Percentiles rank a stretch among this genome's conserved stretches.
Conservation (phyloP, 2,329 filamentous ascomycete species). For the Colletotrichum lupini region DNA sequence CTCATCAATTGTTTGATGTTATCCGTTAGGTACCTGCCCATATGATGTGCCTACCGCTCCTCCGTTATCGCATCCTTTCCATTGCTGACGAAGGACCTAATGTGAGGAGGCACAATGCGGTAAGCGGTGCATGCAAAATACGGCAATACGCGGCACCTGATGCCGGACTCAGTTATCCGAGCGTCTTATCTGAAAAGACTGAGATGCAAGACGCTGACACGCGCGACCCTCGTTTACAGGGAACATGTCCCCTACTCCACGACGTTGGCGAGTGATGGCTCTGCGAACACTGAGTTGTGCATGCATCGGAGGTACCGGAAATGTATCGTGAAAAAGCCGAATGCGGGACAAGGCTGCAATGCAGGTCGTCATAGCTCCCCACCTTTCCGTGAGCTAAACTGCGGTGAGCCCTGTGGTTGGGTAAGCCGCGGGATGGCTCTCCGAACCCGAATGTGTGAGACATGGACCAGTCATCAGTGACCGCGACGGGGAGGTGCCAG, state of each 20-base stretch:
- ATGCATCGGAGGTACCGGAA: slow-evolving; percentile 28
- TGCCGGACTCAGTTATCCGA: neutral
- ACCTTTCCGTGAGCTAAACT: slow-evolving; percentile 30
- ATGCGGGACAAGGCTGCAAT: slow-evolving; percentile 31
- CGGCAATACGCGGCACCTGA: neutral
- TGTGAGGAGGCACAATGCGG: neutral
- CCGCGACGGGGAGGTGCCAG: too few species aligned
- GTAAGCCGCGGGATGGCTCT: neutral
- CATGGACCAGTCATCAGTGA: too few species aligned
- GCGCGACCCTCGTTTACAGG: slow-evolving; percentile 8
- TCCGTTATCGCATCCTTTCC: neutral
- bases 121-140: neutral
- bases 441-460: slow-evolving; percentile 7
- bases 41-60: neutral
- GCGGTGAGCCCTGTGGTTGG: slow-evolving; percentile 25
- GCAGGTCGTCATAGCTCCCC: slow-evolving; percentile 37
- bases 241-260: neutral
- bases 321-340: slow-evolving; percentile 26
- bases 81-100: neutral
- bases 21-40: too few species aligned
- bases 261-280: neutral
- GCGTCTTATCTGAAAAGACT: neutral
- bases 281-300: slow-evolving; percentile 3
- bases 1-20: neutral
- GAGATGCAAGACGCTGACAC: slow-evolving; percentile 9